These are phyloP conservation scores for Mimosa pudica DNA, from an alignment of 306 rosid species.

Conservation along the genomic window DNA sequence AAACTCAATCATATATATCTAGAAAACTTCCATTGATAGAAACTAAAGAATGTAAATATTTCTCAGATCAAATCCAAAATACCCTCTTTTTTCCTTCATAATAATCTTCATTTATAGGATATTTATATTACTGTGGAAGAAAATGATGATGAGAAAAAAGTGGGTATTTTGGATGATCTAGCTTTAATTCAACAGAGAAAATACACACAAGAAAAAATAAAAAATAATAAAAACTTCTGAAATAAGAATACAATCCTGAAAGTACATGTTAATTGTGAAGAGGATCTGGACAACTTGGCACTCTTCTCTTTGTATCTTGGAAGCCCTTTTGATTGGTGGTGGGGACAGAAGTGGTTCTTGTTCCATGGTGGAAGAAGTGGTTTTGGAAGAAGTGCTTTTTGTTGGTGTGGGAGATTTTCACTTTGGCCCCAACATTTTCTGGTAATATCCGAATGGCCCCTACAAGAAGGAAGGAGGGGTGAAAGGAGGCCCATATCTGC, in stretches of 20 bases:
- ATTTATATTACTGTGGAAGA: background rate
- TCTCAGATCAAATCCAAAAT: slow-evolving; percentile 60
- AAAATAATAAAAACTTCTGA: background rate
- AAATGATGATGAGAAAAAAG: slow-evolving; percentile 69
- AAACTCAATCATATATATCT: slow-evolving; percentile 13
- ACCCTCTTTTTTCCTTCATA: slow-evolving; percentile 78
- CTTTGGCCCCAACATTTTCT: slow-evolving; percentile 31
- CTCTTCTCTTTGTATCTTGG: slow-evolving; percentile 70
- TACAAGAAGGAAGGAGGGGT: slow-evolving; percentile 48
- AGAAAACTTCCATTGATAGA: slow-evolving; percentile 35
- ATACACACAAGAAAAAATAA: background rate
- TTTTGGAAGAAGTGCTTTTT: slow-evolving; percentile 34
- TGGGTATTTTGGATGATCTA: slow-evolving; percentile 66
- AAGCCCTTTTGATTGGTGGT: slow-evolving; percentile 44
- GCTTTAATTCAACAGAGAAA: slow-evolving; percentile 16
- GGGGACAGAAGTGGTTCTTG: slow-evolving; percentile 25
- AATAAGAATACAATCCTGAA: slow-evolving; percentile 12
- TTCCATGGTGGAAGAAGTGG: slow-evolving; percentile 41
- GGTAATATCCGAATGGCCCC: slow-evolving; percentile 56
- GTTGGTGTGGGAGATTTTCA: slow-evolving; percentile 20
- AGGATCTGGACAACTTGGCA: slow-evolving; percentile 99
- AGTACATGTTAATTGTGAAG: slow-evolving; percentile 77
- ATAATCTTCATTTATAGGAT: slow-evolving; percentile 24
- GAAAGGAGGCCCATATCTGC: slow-evolving; percentile 55
- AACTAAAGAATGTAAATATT: background rate